These are phyloP conservation scores for Leccinum arenicola DNA, from an alignment of 768 basidiomycete genomes.

Conservation along the genomic window DNA sequence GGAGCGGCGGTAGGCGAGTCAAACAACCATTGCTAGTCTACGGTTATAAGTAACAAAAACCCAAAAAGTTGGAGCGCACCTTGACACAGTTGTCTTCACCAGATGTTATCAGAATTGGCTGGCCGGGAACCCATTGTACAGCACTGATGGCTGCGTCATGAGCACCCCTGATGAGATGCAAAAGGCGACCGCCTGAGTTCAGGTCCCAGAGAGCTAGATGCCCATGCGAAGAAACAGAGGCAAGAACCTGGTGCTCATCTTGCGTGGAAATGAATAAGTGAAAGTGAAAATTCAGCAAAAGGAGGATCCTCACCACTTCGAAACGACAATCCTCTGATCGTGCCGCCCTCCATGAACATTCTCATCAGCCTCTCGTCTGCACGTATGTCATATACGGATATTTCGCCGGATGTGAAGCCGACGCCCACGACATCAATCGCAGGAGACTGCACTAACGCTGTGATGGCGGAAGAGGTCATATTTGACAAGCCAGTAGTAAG, in stretches of 20 bases:
- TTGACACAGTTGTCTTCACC: slow-evolving; percentile 96
- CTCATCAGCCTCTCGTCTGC: slow-evolving; percentile 86
- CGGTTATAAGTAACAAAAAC: slow-evolving; percentile 4
- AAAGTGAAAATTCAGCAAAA: neutral
- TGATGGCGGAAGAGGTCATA: slow-evolving; percentile 50
- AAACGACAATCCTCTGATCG: slow-evolving; percentile 75
- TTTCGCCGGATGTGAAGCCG: slow-evolving; percentile 83
- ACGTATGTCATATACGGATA: slow-evolving; percentile 87
- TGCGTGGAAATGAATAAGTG: slow-evolving; percentile 5
- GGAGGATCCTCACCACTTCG: slow-evolving; percentile 65
- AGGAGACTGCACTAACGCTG: slow-evolving; percentile 83
- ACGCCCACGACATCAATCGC: slow-evolving; percentile 97
- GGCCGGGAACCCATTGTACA: slow-evolving; percentile 90
- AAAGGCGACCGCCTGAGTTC: slow-evolving; percentile 71
- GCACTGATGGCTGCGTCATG: slow-evolving; percentile 84
- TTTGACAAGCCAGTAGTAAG: slow-evolving; percentile 36
- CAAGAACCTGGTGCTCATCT: slow-evolving; percentile 89
- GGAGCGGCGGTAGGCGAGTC: slow-evolving; percentile 88
- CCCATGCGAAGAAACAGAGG: slow-evolving; percentile 82
- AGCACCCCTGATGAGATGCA: slow-evolving; percentile 84
- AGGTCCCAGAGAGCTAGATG: slow-evolving; percentile 95
- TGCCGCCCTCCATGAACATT: slow-evolving; percentile 88
- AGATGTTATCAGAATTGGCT: slow-evolving; percentile 85
- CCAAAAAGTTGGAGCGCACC: slow-evolving; percentile 40
- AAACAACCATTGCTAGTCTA: slow-evolving; percentile 90